Evolutionary conservation across 306 rosid genomes (phyloP).

Genomic region (Quercus dentata): DNA sequence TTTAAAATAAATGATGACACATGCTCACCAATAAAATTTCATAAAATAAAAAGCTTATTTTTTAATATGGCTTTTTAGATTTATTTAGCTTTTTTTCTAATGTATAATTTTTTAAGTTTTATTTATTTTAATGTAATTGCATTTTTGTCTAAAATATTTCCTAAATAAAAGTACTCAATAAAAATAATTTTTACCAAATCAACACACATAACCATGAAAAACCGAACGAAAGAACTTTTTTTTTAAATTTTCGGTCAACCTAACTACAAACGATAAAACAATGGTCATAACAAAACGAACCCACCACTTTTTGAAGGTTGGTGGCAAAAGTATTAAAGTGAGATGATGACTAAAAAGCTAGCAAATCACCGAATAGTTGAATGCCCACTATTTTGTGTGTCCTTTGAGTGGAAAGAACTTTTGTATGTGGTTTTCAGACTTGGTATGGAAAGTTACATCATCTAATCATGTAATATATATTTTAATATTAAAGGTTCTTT

Average conservation of each 20-base stretch:
- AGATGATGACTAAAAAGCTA: background rate
- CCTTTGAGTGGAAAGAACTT: slow-evolving; percentile 18
- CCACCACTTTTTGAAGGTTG: slow-evolving; percentile 11
- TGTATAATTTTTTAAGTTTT: no score
- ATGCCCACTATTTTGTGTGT: slow-evolving; percentile 21
- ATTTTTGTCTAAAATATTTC: no score
- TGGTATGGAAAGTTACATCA: slow-evolving; percentile 5
- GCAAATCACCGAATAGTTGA: slow-evolving; percentile 35
- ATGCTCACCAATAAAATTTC: background rate
- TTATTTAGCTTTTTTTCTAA: no score
- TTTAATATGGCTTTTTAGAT: no score
- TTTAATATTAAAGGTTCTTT: background rate
- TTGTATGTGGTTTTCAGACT: slow-evolving; percentile 9
- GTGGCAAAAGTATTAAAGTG: background rate
- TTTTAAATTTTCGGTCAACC: no score
- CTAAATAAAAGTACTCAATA: no score
- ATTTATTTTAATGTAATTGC: no score
- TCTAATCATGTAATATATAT: slow-evolving; percentile 2
- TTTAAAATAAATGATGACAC: background rate
- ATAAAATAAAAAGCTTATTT: background rate
- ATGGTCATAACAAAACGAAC: no score
- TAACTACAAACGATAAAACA: background rate
- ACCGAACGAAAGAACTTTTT: no score
- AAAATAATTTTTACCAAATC: no score
- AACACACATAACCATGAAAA: no score